Evolutionary conservation across 495 filamentous ascomycete species (phyloP).

Genomic region (Podospora pseudopauciseta): DNA sequence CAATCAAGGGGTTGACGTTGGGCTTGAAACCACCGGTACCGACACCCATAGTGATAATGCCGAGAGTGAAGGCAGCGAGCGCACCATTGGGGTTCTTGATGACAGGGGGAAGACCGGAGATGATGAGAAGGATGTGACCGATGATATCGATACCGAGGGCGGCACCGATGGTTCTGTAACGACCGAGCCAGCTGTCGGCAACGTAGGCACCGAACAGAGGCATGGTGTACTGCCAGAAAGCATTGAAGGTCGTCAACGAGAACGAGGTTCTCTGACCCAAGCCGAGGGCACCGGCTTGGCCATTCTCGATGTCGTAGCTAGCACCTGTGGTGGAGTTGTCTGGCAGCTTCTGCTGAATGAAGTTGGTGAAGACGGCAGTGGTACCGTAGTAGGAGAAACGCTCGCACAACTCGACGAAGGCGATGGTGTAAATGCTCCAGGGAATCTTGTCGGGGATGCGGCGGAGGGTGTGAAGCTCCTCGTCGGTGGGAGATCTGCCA

Average conservation of each 20-base stretch:
- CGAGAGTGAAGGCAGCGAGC: conserved; percentile 57
- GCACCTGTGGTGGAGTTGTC: conserved; percentile 58
- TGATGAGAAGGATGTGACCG: conserved; percentile 63
- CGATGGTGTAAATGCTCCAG: conserved; percentile 63
- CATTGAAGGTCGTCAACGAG: conserved; percentile 64
- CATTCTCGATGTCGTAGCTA: conserved; percentile 35
- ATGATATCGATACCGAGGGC: conserved; percentile 57
- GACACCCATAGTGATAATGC: conserved; percentile 62
- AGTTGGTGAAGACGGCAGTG: conserved; percentile 56
- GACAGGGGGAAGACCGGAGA: conserved; percentile 59
- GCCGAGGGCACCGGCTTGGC: conserved; percentile 61
- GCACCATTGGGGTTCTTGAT: conserved; percentile 52
- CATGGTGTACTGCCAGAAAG: conserved; percentile 71
- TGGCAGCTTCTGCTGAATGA: conserved; percentile 65
- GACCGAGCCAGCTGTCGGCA: conserved; percentile 68
- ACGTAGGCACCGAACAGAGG: conserved; percentile 65
- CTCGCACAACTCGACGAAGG: conserved; percentile 73
- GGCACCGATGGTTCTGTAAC: conserved; percentile 63
- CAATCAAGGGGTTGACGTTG: conserved; percentile 59
- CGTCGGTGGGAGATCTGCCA: conserved; percentile 48
- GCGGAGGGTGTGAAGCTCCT: conserved; percentile 58
- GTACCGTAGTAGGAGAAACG: conserved; percentile 79
- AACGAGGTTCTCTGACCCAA: conserved; percentile 65
- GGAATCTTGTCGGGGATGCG: conserved; percentile 65
- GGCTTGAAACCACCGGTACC: conserved; percentile 66